These are phyloP conservation scores for Triticum timopheevii DNA, from an alignment of 176 grass and related monocot species.

Conservation along the genomic window DNA sequence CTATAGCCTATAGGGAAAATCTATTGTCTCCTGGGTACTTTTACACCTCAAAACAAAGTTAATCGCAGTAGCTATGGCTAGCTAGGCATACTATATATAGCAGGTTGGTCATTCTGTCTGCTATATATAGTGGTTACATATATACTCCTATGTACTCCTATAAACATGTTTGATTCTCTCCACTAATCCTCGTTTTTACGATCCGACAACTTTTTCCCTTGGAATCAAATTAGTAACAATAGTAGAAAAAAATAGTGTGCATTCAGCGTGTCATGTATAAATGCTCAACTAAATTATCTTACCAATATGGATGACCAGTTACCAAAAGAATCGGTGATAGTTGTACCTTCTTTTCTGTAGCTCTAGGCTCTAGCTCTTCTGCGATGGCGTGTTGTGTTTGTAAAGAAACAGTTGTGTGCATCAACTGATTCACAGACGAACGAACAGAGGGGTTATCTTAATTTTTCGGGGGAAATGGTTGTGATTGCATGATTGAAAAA, in stretches of 20 bases:
- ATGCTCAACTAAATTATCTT: neutral
- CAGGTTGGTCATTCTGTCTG: neutral
- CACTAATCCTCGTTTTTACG: neutral
- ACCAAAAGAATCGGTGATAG: too few relatives aligned
- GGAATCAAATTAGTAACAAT: neutral
- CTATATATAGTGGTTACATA: neutral
- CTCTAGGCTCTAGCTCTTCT: neutral
- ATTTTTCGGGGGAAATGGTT: neutral
- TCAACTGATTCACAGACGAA: neutral
- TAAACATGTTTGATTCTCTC: conserved; percentile 28
- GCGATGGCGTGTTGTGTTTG: neutral
- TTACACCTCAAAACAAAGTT: conserved; percentile 25
- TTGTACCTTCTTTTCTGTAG: too few relatives aligned
- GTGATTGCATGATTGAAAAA: neutral
- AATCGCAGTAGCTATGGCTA: neutral
- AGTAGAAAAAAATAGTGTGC: neutral
- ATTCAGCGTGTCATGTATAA: neutral
- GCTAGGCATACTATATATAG: neutral
- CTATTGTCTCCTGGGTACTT: conserved; percentile 7
- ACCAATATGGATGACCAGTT: neutral
- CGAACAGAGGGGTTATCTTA: neutral
- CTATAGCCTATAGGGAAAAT: conserved; percentile 8
- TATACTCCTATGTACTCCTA: neutral
- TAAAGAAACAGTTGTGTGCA: neutral
- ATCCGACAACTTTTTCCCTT: conserved; percentile 11